Evolutionary conservation across 2,329 filamentous ascomycete species (phyloP).

Genomic region (Exophiala lecanii-corni): DNA sequence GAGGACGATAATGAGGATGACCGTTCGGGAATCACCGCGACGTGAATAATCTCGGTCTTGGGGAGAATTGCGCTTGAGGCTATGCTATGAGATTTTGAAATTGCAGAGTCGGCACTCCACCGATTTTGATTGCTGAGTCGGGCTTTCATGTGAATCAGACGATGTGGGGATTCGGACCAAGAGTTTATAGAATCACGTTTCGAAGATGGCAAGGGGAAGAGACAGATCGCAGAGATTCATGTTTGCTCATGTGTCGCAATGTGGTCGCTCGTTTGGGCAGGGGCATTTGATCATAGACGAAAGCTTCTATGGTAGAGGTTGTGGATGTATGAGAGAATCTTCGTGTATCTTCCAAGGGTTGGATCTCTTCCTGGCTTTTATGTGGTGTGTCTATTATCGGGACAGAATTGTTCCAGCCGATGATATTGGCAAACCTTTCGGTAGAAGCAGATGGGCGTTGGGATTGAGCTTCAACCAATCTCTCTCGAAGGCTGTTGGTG

Average conservation of each 20-base stretch:
- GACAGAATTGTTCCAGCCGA: conserved; percentile 43
- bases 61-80: conserved; percentile 30
- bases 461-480: conserved; percentile 30
- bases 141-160: conserved; percentile 47
- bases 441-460: conserved; percentile 35
- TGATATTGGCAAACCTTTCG: conserved; percentile 46
- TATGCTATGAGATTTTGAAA: conserved; percentile 34
- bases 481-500: conserved; percentile 33
- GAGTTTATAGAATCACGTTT: conserved; percentile 40
- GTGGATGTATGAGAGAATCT: conserved; percentile 49
- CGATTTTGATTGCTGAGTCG: conserved; percentile 47
- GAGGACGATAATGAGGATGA: conserved; percentile 42
- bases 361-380: conserved; percentile 13
- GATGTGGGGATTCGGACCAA: conserved; percentile 42
- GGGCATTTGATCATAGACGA: conserved; percentile 45
- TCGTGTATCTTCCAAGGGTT: conserved; percentile 28
- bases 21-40: conserved; percentile 46
- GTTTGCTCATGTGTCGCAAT: conserved; percentile 52
- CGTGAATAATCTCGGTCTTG: conserved; percentile 40
- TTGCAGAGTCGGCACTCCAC: conserved; percentile 40
- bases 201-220: conserved; percentile 43
- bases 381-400: conserved; percentile 4
- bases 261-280: conserved; percentile 43
- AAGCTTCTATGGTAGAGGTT: conserved; percentile 52
- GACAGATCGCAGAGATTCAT: conserved; percentile 46